Evolutionary conservation across 1,284 basidiomycete genomes (phyloP).

Genomic region (Ustilago nuda): DNA sequence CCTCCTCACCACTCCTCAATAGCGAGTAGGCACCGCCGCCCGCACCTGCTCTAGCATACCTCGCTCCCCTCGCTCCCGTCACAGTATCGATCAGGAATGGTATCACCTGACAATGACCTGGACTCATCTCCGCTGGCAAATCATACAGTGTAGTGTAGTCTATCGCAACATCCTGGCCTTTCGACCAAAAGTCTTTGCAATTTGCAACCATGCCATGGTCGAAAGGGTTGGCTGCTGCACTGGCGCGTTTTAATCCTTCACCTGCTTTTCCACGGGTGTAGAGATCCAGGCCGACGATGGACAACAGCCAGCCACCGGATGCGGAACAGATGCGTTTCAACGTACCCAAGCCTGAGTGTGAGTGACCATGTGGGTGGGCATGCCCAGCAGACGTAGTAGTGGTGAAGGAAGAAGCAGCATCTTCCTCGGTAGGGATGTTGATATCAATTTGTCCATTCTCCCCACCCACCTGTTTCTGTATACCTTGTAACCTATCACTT

Average conservation of each 20-base stretch:
- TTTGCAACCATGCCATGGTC: slow-evolving; percentile 85
- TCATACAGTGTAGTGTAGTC: slow-evolving; percentile 92
- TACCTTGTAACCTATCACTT: slow-evolving; percentile 18
- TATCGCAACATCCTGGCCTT: slow-evolving; percentile 83
- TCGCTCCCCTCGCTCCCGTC: slow-evolving; percentile 11
- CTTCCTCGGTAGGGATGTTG: slow-evolving; percentile 12
- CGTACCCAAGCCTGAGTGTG: slow-evolving; percentile 18
- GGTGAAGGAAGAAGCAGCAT: not conserved
- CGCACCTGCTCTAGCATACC: slow-evolving; percentile 5
- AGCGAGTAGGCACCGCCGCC: slow-evolving; percentile 12
- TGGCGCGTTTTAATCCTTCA: slow-evolving; percentile 77
- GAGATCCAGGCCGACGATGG: slow-evolving; percentile 88
- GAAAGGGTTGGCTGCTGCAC: slow-evolving; percentile 88
- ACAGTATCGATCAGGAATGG: slow-evolving; percentile 31
- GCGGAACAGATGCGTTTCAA: slow-evolving; percentile 13
- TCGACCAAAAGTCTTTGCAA: slow-evolving; percentile 93
- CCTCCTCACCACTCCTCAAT: slow-evolving; percentile 18
- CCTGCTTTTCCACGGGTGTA: slow-evolving; percentile 91
- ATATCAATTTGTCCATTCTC: slow-evolving; percentile 30
- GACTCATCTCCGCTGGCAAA: slow-evolving; percentile 70
- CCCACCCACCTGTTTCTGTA: slow-evolving; percentile 17
- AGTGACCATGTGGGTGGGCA: slow-evolving; percentile 15
- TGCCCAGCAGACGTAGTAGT: not conserved
- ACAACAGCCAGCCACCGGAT: slow-evolving; percentile 77
- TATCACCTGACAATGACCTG: slow-evolving; percentile 34